phyloP scores from a whole-genome alignment of 495 filamentous ascomycete species.

The Apodospora peruviana region DNA sequence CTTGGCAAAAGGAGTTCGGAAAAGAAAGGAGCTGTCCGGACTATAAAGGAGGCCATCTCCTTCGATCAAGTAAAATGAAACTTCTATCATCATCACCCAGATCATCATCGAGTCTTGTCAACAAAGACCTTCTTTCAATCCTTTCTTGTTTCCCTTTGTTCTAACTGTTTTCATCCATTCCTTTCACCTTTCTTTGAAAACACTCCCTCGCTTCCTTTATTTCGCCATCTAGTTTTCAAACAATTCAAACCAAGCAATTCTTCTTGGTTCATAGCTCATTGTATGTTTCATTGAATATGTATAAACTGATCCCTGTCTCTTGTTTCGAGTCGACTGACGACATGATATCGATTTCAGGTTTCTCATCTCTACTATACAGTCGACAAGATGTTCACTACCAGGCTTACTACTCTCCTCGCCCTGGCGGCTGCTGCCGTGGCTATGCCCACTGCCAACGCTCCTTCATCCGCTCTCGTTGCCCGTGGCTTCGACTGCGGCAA shows the following conservation, averaged over 20 bases:
- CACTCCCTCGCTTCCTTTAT: too few species aligned
- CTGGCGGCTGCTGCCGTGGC: neutral
- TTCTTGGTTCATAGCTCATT: too few species aligned
- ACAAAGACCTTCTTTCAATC: neutral
- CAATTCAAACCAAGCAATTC: neutral
- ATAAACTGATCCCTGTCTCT: neutral
- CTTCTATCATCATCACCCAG: too few species aligned
- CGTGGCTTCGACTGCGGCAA: constrained; percentile 2
- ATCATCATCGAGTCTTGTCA: too few species aligned
- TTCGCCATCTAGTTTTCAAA: too few species aligned
- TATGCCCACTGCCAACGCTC: neutral
- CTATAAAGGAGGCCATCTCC: too few species aligned
- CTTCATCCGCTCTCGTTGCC: neutral
- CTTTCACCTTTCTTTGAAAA: too few species aligned
- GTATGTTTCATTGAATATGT: too few species aligned
- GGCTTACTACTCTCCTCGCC: neutral
- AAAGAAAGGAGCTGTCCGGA: too few species aligned
- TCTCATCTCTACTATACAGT: neutral
- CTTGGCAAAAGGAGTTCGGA: too few species aligned
- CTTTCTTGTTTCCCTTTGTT: neutral
- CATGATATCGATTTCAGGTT: neutral
- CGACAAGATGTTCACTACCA: neutral
- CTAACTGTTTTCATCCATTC: too few species aligned
- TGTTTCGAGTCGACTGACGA: neutral
- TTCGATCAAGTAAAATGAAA: too few species aligned